phyloP scores from a whole-genome alignment of 495 filamentous ascomycete genomes.

The Xylaria castorea region DNA sequence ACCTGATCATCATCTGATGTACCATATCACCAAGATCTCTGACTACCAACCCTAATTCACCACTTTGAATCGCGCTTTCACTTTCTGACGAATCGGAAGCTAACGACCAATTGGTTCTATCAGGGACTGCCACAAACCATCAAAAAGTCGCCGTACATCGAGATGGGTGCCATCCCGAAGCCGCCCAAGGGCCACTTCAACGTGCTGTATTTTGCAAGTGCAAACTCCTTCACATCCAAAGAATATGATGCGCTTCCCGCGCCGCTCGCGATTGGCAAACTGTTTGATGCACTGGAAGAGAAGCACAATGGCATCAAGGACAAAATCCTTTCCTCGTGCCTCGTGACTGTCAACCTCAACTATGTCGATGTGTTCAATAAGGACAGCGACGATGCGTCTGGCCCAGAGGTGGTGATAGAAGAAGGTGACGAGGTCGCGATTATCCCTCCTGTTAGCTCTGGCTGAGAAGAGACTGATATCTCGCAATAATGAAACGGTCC shows the following conservation, averaged over 20 bases:
- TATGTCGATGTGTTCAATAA: conserved; percentile 76
- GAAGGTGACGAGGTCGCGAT: conserved; percentile 91
- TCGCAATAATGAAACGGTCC: not conserved
- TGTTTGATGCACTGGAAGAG: conserved; percentile 77
- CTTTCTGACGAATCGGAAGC: conserved; percentile 9
- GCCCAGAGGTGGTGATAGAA: conserved; percentile 58
- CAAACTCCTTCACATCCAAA: conserved; percentile 74
- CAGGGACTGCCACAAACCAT: not conserved
- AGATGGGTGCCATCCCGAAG: conserved; percentile 46
- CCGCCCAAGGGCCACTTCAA: conserved; percentile 68
- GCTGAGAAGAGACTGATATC: conserved; percentile 43
- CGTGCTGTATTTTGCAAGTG: conserved; percentile 86
- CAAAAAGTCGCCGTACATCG: not conserved
- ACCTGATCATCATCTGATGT: conserved; percentile 61
- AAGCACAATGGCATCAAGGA: conserved; percentile 79
- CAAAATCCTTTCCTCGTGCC: conserved; percentile 75
- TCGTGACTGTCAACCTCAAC: conserved; percentile 84
- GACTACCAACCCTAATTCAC: conserved; percentile 44
- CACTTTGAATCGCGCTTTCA: conserved; percentile 17
- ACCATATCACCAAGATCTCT: conserved; percentile 69
- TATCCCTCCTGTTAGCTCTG: conserved; percentile 96
- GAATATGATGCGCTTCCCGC: conserved; percentile 74
- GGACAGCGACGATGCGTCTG: conserved; percentile 46
- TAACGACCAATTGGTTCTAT: conserved; percentile 29
- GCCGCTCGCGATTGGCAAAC: conserved; percentile 67